Evolutionary conservation across 1,284 basidiomycete genomes (phyloP).

Genomic region (Malassezia pachydermatis): DNA sequence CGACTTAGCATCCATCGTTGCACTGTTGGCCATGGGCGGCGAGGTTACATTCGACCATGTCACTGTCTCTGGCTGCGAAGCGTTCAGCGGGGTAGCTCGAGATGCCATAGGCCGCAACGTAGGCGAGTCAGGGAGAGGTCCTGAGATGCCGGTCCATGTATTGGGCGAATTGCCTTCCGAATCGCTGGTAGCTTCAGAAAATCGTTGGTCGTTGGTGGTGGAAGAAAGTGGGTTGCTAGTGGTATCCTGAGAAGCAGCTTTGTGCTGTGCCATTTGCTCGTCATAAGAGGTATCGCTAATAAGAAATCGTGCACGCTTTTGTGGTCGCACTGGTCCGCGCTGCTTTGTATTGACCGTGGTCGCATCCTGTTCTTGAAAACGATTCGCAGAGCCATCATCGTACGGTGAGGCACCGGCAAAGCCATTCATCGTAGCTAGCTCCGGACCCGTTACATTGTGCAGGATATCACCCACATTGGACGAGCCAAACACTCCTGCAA

Average conservation of each 20-base stretch:
- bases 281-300: slow-evolving; percentile 13
- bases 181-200: slow-evolving; percentile 3
- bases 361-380: background rate
- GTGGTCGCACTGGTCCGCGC: slow-evolving; percentile 2
- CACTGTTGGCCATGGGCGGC: background rate
- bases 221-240: background rate
- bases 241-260: background rate
- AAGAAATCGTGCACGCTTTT: slow-evolving; percentile 13
- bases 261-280: slow-evolving; percentile 1
- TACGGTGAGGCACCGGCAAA: background rate
- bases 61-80: background rate
- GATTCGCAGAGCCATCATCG: background rate
- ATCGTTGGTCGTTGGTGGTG: background rate
- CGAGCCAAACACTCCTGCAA: slow-evolving; percentile 80
- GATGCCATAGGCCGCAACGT: too few species aligned
- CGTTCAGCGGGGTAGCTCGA: background rate
- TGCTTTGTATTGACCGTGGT: background rate
- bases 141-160: too few species aligned
- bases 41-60: background rate
- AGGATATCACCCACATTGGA: slow-evolving; percentile 18
- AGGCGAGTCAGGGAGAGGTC: background rate
- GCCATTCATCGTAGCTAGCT: background rate
- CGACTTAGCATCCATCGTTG: background rate
- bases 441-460: background rate
- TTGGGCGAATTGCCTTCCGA: background rate